Conservation (phyloP, 2,329 filamentous ascomycete genomes). For the Emergomyces africanus region DNA sequence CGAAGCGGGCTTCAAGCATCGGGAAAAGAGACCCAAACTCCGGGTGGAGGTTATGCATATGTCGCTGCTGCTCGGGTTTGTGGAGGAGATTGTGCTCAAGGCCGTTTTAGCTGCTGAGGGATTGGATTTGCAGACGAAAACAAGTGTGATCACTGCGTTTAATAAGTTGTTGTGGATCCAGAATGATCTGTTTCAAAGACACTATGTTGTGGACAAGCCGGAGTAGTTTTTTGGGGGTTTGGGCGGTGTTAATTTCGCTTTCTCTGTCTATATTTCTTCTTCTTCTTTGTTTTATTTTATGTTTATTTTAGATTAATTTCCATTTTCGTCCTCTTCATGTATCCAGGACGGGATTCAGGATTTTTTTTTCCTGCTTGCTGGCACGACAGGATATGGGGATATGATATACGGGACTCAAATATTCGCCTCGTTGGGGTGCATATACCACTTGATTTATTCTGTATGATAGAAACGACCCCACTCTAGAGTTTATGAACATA, state of each 20-base stretch:
- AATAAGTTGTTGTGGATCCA: conserved; percentile 22
- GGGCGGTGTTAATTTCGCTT: neutral
- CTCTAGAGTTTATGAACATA: neutral
- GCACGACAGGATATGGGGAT: neutral
- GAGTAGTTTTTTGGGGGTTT: conserved; percentile 3
- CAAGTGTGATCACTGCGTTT: conserved; percentile 15
- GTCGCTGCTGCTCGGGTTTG: conserved; percentile 16
- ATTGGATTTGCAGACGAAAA: conserved; percentile 14
- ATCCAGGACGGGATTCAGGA: neutral
- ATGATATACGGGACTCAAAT: neutral
- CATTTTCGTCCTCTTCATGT: neutral
- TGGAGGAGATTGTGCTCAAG: conserved; percentile 17
- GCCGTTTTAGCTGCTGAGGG: conserved; percentile 16
- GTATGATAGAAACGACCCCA: neutral
- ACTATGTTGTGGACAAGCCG: conserved; percentile 12
- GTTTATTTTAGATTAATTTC: neutral
- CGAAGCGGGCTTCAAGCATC: conserved; percentile 15
- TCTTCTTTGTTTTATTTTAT: neutral
- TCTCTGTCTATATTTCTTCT: no score
- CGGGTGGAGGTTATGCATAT: conserved; percentile 19
- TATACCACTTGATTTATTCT: neutral
- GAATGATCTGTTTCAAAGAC: conserved; percentile 20
- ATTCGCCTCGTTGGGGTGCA: neutral
- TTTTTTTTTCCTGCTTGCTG: neutral
- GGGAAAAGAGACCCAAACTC: conserved; percentile 14